These are phyloP conservation scores for Ceratocystis diversiconidia DNA, from an alignment of 2,329 filamentous ascomycete species.

Conservation along the genomic window DNA sequence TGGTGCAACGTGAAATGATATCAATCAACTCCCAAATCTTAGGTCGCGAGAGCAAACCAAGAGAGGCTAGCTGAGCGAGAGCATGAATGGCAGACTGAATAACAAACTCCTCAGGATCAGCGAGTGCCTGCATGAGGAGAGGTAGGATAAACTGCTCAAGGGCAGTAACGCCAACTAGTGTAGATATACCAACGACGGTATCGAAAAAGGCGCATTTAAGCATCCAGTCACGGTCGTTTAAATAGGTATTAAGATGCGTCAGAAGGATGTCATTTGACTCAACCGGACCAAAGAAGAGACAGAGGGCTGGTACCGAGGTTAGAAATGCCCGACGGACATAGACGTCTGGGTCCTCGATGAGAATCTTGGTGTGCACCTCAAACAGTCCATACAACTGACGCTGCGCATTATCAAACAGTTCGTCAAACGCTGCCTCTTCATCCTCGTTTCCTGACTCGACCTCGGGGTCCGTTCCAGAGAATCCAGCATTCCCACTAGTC, in stretches of 20 bases:
- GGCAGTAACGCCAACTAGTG: conserved; percentile 76
- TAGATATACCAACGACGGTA: conserved; percentile 80
- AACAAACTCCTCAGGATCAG: conserved; percentile 86
- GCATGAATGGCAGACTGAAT: conserved; percentile 82
- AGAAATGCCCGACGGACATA: conserved; percentile 83
- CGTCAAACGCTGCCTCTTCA: conserved; percentile 55
- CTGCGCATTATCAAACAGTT: conserved; percentile 76
- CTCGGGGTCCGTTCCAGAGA: conserved; percentile 64
- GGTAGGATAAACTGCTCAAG: conserved; percentile 92
- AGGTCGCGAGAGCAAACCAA: conserved; percentile 73
- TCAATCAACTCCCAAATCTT: conserved; percentile 82
- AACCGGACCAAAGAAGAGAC: conserved; percentile 86
- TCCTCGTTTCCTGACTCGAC: conserved; percentile 56
- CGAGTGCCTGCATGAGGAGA: conserved; percentile 86
- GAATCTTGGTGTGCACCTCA: conserved; percentile 73
- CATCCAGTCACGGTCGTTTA: conserved; percentile 94
- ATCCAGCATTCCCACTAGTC: conserved; percentile 30
- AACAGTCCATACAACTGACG: conserved; percentile 71
- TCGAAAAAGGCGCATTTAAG: conserved; percentile 95
- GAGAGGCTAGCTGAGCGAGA: conserved; percentile 70
- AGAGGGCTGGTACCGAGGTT: conserved; percentile 79
- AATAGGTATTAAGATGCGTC: conserved; percentile 89
- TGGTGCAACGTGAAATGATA: conserved; percentile 67
- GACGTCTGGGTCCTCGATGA: conserved; percentile 75
- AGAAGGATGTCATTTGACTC: conserved; percentile 91